Evolutionary conservation across 345 rosid genomes (phyloP).

Genomic region (Boechera retrofracta): DNA sequence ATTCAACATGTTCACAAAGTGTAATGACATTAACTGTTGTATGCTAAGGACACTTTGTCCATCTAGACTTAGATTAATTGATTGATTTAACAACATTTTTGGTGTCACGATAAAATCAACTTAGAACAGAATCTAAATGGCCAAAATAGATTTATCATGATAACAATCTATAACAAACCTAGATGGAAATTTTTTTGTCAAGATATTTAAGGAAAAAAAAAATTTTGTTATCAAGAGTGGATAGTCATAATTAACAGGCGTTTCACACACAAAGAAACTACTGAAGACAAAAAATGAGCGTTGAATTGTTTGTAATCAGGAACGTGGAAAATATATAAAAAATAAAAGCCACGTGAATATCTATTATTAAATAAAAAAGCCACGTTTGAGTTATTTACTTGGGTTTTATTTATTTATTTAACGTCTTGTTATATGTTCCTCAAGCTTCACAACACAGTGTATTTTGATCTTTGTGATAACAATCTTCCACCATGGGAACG

Average conservation of each 20-base stretch:
- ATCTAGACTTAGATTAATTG: too few relatives aligned
- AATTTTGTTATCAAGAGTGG: not conserved
- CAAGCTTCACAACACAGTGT: constrained; percentile 19
- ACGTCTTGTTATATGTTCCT: constrained; percentile 3
- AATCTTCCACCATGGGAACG: constrained; percentile 32
- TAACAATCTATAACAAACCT: too few relatives aligned
- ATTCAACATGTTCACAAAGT: too few relatives aligned
- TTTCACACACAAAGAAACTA: not conserved
- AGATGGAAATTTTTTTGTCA: not conserved
- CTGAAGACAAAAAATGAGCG: not conserved
- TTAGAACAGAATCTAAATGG: too few relatives aligned
- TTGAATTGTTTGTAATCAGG: not conserved
- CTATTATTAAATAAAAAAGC: constrained; percentile 16
- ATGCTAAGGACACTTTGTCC: too few relatives aligned
- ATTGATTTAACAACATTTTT: too few relatives aligned
- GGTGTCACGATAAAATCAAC: too few relatives aligned
- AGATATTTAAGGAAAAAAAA: too few relatives aligned
- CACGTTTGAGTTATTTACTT: constrained; percentile 34
- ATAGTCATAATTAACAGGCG: not conserved
- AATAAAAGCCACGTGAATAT: constrained; percentile 42
- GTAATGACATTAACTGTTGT: too few relatives aligned
- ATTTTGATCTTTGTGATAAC: constrained; percentile 26
- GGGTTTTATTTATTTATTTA: not conserved
- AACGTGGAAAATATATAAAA: constrained; percentile 19
- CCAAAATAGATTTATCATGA: too few relatives aligned